Evolutionary conservation across 257 asterid genomes (phyloP), one percentile per base, ranked within the genome.

Genomic region (Gynochthodes officinalis): DNA sequence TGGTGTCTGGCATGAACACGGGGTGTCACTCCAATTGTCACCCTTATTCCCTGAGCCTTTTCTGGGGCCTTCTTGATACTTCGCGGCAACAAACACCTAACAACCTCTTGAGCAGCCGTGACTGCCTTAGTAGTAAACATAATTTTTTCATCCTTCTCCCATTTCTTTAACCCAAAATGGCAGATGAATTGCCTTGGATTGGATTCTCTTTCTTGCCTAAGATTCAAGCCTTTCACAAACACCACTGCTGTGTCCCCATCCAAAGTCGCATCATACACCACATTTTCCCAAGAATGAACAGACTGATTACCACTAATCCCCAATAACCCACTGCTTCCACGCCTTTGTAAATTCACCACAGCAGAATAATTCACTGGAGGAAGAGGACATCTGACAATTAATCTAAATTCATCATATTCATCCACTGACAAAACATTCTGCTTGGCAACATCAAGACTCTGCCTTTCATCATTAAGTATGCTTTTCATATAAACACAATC

Each of bases 211-310:
- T 80, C 81, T 2, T 89, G 85, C 87, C 98, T 84, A 57, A 92
- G 83, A 82, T 87, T 92, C 94, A 95, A 83, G 6, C 99, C 99
- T 76, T 95, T 95, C 28, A 87, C 98, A 77, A 95, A 95, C 77
- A 95, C 97, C 30, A 84, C 89, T 54, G 67, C 91, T 0, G 89
- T 86, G 23, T 73, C 81, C 66, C 85, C 86, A 78, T 95, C 99
- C 71, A 92, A 66, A n/a, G 82, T 76, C 42, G 97, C 97, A 39
- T 86, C 85, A 83, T 91, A 95, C 5, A 74, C 89, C 70, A 95
- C 81, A 66, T 84, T 82, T 8, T 92, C 92, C 99, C 98, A 95
- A 48, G 83, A 73, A 76, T 69, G 71, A 42, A 76, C 89, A 3
- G 86, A 81, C 33, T 43, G 80, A 72, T 84, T 85, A 27, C 71